These are phyloP conservation scores for Lipomyces orientalis DNA, from an alignment of 805 yeast genomes.

Conservation along the genomic window DNA sequence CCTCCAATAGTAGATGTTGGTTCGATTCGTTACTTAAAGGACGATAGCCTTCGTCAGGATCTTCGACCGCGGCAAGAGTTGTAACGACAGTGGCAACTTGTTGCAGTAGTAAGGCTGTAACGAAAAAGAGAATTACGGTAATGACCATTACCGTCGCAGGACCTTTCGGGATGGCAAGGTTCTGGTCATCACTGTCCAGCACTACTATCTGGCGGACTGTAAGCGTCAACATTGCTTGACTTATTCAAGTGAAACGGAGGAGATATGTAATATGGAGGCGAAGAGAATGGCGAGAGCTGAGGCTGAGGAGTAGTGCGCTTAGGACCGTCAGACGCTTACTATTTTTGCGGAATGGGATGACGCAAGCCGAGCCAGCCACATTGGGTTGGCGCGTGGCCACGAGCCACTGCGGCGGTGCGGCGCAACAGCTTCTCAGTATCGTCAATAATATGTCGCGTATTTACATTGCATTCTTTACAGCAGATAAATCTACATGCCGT, in stretches of 20 bases:
- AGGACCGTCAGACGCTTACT: no score
- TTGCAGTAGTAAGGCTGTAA: not conserved
- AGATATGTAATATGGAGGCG: not conserved
- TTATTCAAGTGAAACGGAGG: not conserved
- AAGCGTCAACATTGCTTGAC: not conserved
- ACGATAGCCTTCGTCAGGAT: slow-evolving; percentile 16
- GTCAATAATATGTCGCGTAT: no score
- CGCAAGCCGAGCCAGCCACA: not conserved
- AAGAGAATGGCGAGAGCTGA: not conserved
- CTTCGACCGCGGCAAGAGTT: slow-evolving; percentile 17
- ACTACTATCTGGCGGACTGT: not conserved
- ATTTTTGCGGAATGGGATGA: not conserved
- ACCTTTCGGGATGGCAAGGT: not conserved
- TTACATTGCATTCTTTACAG: no score
- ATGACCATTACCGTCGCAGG: not conserved
- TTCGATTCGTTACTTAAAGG: slow-evolving; percentile 10
- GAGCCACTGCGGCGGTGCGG: no score
- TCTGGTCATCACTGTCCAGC: not conserved
- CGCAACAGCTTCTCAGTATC: no score
- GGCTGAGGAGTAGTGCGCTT: not conserved
- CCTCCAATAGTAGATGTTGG: slow-evolving; percentile 3
- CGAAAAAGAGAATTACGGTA: not conserved
- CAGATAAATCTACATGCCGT: no score
- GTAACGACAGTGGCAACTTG: slow-evolving; percentile 13
- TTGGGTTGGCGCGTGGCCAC: no score